A percentile compares a stretch with the other conserved stretches of the same genome.
These are phyloP conservation scores for Umbelopsis sp. DNA, from an alignment of 192 early-diverging fungal genomes.

Conservation along the genomic window DNA sequence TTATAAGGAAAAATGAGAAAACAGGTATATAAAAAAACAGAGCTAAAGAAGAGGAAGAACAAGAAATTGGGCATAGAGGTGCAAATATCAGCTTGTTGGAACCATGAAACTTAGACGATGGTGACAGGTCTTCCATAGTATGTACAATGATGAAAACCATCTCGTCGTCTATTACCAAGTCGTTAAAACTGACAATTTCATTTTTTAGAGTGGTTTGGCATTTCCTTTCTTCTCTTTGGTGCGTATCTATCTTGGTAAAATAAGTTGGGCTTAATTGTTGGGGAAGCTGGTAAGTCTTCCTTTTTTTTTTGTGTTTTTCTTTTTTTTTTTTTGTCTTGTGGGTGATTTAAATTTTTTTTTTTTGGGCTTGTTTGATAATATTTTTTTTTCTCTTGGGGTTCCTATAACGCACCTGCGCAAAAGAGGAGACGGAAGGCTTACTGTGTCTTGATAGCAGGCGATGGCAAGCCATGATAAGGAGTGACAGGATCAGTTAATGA, in stretches of 20 bases:
- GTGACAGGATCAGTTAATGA: slow-evolving; percentile 6
- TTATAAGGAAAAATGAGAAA: not conserved
- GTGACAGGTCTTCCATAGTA: not conserved
- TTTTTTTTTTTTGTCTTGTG: not conserved
- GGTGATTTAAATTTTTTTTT: not conserved
- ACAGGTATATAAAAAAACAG: slow-evolving; percentile 17
- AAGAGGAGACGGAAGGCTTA: not conserved
- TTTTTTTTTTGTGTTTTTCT: no score
- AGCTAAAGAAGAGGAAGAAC: not conserved
- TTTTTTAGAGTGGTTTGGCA: not conserved
- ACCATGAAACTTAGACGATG: no score
- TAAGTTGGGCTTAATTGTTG: not conserved
- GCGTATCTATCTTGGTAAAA: slow-evolving; percentile 9
- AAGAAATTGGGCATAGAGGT: not conserved
- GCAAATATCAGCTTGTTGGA: no score
- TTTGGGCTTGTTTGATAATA: not conserved
- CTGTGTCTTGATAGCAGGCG: slow-evolving; percentile 13
- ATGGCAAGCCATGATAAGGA: slow-evolving; percentile 11
- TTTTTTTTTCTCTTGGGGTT: not conserved
- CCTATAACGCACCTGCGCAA: not conserved
- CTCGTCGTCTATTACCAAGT: no score
- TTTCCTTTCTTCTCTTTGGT: not conserved
- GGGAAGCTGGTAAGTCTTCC: not conserved
- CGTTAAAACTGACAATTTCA: not conserved
- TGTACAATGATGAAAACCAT: slow-evolving; percentile 11